A percentile compares a stretch with the other conserved stretches of the same genome.
Evolutionary conservation across 345 rosid genomes (phyloP).

Genomic region (Eucalyptus rudis): DNA sequence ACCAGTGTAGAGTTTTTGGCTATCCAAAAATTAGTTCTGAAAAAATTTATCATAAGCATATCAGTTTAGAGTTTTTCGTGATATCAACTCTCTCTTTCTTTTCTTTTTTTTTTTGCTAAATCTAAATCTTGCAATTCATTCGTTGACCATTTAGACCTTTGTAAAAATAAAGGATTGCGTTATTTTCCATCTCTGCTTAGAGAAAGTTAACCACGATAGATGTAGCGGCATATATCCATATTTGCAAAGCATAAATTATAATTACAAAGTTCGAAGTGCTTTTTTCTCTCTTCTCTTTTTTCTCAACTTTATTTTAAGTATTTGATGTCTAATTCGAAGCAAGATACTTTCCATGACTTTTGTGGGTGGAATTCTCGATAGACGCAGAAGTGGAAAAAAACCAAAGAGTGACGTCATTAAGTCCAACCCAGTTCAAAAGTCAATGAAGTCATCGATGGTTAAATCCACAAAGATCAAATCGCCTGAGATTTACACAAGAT

Average conservation of each 20-base stretch:
- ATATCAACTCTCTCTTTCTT: too few species aligned
- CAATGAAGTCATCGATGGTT: not conserved
- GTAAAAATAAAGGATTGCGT: not conserved
- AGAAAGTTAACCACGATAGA: not conserved
- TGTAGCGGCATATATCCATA: not conserved
- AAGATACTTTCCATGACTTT: not conserved
- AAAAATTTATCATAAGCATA: too few species aligned
- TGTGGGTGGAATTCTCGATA: not conserved
- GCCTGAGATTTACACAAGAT: not conserved
- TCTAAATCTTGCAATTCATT: not conserved
- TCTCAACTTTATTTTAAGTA: not conserved
- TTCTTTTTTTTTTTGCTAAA: not conserved
- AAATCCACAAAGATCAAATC: not conserved
- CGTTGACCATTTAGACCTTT: not conserved
- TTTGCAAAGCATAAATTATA: not conserved
- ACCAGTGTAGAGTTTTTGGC: too few species aligned
- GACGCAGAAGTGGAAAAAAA: not conserved
- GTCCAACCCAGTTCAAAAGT: not conserved
- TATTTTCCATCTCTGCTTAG: not conserved
- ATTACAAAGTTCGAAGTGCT: not conserved
- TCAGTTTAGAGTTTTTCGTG: accelerated
- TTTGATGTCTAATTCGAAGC: not conserved
- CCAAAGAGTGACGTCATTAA: not conserved
- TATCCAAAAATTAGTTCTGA: too few species aligned
- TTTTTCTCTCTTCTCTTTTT: not conserved